These are phyloP conservation scores for Saccharomyces hybrid DNA, from an alignment of 1,139 yeast species.

Conservation along the genomic window DNA sequence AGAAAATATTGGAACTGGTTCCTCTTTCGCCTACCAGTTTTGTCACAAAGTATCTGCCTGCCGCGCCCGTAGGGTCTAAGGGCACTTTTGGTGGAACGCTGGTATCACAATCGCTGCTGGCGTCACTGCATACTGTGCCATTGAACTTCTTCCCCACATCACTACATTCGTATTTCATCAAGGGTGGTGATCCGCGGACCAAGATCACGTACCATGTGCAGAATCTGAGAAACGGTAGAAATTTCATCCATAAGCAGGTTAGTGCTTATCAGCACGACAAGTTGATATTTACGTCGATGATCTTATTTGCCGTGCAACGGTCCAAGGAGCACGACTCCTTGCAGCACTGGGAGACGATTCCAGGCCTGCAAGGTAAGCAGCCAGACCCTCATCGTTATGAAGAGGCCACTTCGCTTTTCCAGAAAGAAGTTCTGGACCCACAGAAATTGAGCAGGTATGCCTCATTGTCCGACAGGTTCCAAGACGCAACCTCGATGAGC, in stretches of 20 bases:
- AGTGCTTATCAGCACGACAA: slow-evolving; percentile 47
- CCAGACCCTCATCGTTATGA: slow-evolving; percentile 19
- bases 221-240: slow-evolving; percentile 52
- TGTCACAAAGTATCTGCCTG: slow-evolving; percentile 18
- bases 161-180: slow-evolving; percentile 45
- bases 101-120: slow-evolving; percentile 63
- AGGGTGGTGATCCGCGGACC: slow-evolving; percentile 42
- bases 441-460: slow-evolving; percentile 22
- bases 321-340: slow-evolving; percentile 13
- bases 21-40: slow-evolving; percentile 17
- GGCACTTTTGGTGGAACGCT: slow-evolving; percentile 79
- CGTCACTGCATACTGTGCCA: slow-evolving; percentile 47
- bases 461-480: slow-evolving; percentile 9
- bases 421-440: slow-evolving; percentile 25
- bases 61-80: slow-evolving; percentile 48
- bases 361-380: slow-evolving; percentile 1
- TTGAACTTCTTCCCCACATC: slow-evolving; percentile 42
- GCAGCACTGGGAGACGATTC: slow-evolving; percentile 22
- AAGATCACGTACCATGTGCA: slow-evolving; percentile 56
- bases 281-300: slow-evolving; percentile 45
- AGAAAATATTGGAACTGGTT: slow-evolving; percentile 14
- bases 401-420: slow-evolving; percentile 30
- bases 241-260: slow-evolving; percentile 53
- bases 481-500: slow-evolving; percentile 7
- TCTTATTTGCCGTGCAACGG: slow-evolving; percentile 35